Evolutionary conservation across 345 rosid genomes (phyloP).

Genomic region (Populus ilicifolia): DNA sequence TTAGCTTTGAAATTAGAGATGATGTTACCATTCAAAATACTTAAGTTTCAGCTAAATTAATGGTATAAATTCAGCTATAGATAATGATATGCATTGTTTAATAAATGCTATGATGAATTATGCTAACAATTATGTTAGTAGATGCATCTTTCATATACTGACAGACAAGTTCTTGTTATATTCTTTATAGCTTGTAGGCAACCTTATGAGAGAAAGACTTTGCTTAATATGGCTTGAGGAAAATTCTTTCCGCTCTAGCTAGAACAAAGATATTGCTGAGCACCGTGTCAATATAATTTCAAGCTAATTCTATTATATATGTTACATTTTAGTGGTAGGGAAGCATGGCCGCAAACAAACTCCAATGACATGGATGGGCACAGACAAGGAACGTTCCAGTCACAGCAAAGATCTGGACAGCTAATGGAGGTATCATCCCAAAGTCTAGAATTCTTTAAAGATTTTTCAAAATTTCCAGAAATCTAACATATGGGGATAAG

Average conservation of each 20-base stretch:
- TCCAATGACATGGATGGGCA: slow-evolving; percentile 21
- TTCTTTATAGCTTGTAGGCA: too few species aligned
- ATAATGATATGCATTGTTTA: neutral
- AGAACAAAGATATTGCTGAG: neutral
- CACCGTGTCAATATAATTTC: neutral
- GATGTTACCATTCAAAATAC: neutral
- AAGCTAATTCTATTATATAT: neutral
- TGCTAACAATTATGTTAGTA: too few species aligned
- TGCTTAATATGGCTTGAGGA: too few species aligned
- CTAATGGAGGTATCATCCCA: slow-evolving; percentile 27
- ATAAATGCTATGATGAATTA: neutral
- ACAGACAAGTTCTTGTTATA: too few species aligned
- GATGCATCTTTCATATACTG: too few species aligned
- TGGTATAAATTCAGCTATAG: neutral
- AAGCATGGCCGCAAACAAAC: slow-evolving; percentile 26
- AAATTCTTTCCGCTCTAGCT: too few species aligned
- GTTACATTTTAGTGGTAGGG: slow-evolving; percentile 22
- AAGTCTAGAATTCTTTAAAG: neutral
- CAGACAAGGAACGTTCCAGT: slow-evolving; percentile 22
- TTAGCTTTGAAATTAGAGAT: neutral
- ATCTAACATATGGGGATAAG: neutral
- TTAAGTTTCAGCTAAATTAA: neutral
- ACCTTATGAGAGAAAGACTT: too few species aligned
- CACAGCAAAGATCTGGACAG: slow-evolving; percentile 18
- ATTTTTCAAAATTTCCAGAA: neutral